Percentiles rank a stretch among this genome's conserved stretches.
Conservation (phyloP, 768 basidiomycete species). For the Dentipellis fragilis region DNA sequence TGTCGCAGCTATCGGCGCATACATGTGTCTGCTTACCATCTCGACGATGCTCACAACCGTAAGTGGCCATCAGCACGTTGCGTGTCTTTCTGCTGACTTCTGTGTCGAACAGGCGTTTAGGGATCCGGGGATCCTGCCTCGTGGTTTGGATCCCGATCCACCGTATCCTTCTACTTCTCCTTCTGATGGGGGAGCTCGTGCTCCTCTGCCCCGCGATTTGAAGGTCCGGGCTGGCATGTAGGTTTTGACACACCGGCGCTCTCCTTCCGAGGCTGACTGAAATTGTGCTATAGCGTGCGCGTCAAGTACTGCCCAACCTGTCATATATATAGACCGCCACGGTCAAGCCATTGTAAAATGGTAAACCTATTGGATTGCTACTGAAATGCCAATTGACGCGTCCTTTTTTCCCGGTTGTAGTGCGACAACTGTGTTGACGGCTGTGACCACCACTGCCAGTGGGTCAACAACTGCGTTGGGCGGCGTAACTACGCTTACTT, state of each 20-base stretch:
- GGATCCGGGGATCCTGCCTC: conserved; percentile 85
- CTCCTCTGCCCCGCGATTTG: conserved; percentile 73
- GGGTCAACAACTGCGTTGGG: conserved; percentile 95
- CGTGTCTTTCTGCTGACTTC: conserved; percentile 14
- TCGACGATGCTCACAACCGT: conserved; percentile 74
- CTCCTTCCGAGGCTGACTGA: neutral
- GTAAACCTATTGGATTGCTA: conserved; percentile 28
- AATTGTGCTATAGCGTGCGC: conserved; percentile 47
- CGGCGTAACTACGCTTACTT: conserved; percentile 94
- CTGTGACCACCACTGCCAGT: conserved; percentile 87
- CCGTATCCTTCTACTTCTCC: conserved; percentile 58
- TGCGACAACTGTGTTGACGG: conserved; percentile 97
- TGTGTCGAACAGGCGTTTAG: conserved; percentile 46
- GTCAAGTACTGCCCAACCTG: conserved; percentile 95
- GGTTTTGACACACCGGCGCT: conserved; percentile 21
- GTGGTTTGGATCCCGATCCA: conserved; percentile 78
- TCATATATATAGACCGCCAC: conserved; percentile 83
- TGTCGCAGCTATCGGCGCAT: conserved; percentile 56
- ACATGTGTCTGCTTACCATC: conserved; percentile 55
- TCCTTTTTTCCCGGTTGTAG: conserved; percentile 28
- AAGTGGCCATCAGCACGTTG: conserved; percentile 18
- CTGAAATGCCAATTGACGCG: neutral
- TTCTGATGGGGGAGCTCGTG: conserved; percentile 49
- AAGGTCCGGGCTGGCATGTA: conserved; percentile 70
- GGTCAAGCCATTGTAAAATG: conserved; percentile 94